Conservation (phyloP, 768 basidiomycete genomes). For the Chalciporus chontae region DNA sequence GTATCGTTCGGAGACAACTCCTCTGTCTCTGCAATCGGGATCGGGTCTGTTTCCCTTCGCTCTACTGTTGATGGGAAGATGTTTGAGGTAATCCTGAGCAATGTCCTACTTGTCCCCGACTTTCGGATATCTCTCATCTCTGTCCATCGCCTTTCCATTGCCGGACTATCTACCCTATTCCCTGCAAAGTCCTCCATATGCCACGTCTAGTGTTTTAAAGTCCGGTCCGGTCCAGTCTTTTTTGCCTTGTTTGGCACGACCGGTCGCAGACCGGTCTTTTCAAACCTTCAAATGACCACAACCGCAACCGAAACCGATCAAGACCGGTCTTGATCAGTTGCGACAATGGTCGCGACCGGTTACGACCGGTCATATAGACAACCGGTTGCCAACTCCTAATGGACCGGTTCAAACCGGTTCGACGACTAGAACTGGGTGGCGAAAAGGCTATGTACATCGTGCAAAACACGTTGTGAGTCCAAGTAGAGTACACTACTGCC, state of each 20-base stretch:
- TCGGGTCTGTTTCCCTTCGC: too few species aligned
- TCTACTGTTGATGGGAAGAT: too few species aligned
- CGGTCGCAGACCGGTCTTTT: neutral
- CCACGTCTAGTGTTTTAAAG: slow-evolving; percentile 8
- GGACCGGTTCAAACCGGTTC: neutral
- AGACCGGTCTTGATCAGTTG: neutral
- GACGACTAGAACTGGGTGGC: neutral
- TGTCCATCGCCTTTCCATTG: too few species aligned
- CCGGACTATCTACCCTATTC: too few species aligned
- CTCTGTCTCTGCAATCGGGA: too few species aligned
- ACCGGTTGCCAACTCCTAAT: neutral
- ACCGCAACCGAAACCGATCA: neutral
- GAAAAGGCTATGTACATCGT: neutral
- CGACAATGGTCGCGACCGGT: neutral
- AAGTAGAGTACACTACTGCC: neutral
- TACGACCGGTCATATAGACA: neutral
- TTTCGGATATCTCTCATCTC: too few species aligned
- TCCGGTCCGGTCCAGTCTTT: slow-evolving; percentile 3
- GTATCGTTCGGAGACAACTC: too few species aligned
- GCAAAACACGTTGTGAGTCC: neutral
- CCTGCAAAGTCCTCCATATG: too few species aligned
- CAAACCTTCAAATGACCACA: neutral
- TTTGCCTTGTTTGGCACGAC: neutral
- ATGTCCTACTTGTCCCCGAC: too few species aligned
- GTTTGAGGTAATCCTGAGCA: too few species aligned